A percentile compares a stretch with the other conserved stretches of the same genome.
Evolutionary conservation across 345 rosid species (phyloP).

Genomic region (Sisymbrium altissimum): DNA sequence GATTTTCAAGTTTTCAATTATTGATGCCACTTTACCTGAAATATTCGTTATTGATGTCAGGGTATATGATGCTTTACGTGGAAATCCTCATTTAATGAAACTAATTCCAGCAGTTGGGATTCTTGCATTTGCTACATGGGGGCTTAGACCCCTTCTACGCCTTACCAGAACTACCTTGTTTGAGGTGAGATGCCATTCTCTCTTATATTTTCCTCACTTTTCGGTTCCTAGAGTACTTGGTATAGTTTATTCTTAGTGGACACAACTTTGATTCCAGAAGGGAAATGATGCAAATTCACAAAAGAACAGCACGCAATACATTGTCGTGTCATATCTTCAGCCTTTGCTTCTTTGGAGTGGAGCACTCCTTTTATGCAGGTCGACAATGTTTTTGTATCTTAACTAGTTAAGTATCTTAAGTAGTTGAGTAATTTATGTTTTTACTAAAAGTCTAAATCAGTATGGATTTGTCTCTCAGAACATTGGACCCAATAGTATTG

Average conservation of each 20-base stretch:
- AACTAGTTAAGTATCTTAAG: not conserved
- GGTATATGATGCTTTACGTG: slow-evolving; percentile 51
- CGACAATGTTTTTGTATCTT: not conserved
- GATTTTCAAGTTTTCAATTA: not conserved
- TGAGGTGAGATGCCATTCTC: slow-evolving; percentile 40
- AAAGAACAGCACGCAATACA: slow-evolving; percentile 51
- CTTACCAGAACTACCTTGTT: slow-evolving; percentile 50
- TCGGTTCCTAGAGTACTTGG: not conserved
- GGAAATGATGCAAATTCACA: slow-evolving; percentile 64
- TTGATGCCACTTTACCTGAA: not conserved
- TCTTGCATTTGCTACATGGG: slow-evolving; percentile 78
- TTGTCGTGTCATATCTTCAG: slow-evolving; percentile 68
- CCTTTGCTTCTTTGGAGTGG: slow-evolving; percentile 91
- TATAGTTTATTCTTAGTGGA: slow-evolving; percentile 14
- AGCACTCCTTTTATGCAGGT: slow-evolving; percentile 85
- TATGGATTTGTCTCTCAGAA: slow-evolving; percentile 44
- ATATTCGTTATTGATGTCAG: slow-evolving; percentile 37
- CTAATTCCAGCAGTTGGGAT: slow-evolving; percentile 70
- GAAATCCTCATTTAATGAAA: slow-evolving; percentile 50
- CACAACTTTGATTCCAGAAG: slow-evolving; percentile 36
- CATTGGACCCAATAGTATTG: slow-evolving; percentile 71
- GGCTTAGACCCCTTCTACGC: slow-evolving; percentile 69
- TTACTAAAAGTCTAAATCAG: slow-evolving; percentile 14
- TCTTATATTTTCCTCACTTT: not conserved
- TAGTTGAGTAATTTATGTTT: not conserved